Evolutionary conservation across 129 eudicot genomes (phyloP), one percentile per base, ranked within the genome.

Genomic region (Silybum marianum): DNA sequence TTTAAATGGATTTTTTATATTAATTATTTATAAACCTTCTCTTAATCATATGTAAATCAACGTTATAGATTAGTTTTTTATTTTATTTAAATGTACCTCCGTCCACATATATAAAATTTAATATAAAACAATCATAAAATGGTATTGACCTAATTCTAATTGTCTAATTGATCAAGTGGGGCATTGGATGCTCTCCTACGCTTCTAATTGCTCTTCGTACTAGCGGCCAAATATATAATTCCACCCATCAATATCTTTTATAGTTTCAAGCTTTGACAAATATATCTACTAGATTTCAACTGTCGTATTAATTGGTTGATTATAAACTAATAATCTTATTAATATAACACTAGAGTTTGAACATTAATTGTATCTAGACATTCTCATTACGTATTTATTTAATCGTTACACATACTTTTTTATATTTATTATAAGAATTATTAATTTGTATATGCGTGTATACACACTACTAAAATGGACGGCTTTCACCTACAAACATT

Each of bases 201-300:
- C 72, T 68, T 68, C 39, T 68, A 68, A 51, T 68, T 13, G 39
- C 72, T 12, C 38, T 68, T 16, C 19, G 4, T 48, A 68, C 72
- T 32, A 16, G 39, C 72, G 4, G 40, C 42, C 73, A 69, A 69
- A 30, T 18, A 69, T 26, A 19, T 28, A 30, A 69, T 14, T 69
- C 73, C 42, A 69, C 73, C 21, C 38, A 69, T 68, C 34, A 68
- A 68, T 10, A 68, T 68, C n/a, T 68, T 28, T 14, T 68, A 23
- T 68, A 23, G n/a, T 68, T 68, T 68, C n/a, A 68, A 68, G 72
- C 72, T 68, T 68, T 24, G 34, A 68, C 72, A 68, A 68, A 26
- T 25, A 8, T 7, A 68, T 13, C 72, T 23, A 26, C n/a, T 11
- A 69, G 73, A 69, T 69, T 69, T 13, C 34, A 14, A 13, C 10